Base-by-base conservation (phyloP, 768 basidiomycete genomes). In the Pholiota molesta region DNA sequence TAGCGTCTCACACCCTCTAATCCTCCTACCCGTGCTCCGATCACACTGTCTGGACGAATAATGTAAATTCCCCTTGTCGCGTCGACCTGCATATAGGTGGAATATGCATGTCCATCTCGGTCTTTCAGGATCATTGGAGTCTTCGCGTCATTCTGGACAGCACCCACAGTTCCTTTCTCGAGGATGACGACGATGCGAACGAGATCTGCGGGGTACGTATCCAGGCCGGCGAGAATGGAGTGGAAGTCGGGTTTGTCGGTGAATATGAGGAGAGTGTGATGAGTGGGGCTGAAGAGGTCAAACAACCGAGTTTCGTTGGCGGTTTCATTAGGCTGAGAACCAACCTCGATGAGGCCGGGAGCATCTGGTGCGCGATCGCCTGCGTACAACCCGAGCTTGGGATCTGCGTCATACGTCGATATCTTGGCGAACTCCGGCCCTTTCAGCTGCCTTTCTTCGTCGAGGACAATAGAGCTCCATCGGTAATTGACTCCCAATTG, bases 401-500 rank as follows among this genome's bases (percentile, higher is more conserved):
- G 44, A 21, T 65, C 69, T 14, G 55, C 62, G 16, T 70, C 69
- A 49, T 76, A 75, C 6, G 72, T 72, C 44, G 54, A 54, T 14
- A 21, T 52, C 37, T 26, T 57, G 37, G 28, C 47, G 9, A 29
- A 51, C 64, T 33, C 19, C 53, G 23, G 62, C 45, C 3, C 49
- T 59, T 52, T 60, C 60, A 35, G 65, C 23, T 49, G 6, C 23
- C 47, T 49, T 14, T 66, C 66, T 21, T 78, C 78, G 55, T 86
- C 84, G 21, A 81, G 21, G 0, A 85, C 73, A 33, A 85, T 74
- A 0, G 78, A 67, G 64, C 84, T 85, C 68, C 78, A 78, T 4
- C 85, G 78, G 66, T 82, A 86, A 71, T 85, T 86, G 54, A 85
- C 74, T 7, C 81, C 83, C 19, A 85, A 78, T 68, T 82, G 81